Conservation (phyloP, 495 filamentous ascomycete genomes). For the Talaromyces adpressus region DNA sequence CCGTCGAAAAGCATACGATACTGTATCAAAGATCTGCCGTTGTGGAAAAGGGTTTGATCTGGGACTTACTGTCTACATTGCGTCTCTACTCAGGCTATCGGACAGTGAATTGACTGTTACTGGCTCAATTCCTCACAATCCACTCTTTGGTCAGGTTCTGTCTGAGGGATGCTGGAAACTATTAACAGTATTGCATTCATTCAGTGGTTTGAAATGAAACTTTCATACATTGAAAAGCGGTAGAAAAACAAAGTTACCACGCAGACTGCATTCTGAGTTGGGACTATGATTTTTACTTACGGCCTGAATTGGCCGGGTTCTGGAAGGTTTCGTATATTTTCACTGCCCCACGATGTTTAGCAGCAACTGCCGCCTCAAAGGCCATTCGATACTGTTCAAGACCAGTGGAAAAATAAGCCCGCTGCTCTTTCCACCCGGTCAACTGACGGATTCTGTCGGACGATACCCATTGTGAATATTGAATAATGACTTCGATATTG, state of each 20-base stretch:
- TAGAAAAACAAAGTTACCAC: not conserved
- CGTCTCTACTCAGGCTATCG: not conserved
- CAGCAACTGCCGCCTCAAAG: constrained; percentile 26
- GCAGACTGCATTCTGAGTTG: not conserved
- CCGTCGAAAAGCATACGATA: not conserved
- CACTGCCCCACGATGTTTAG: not conserved
- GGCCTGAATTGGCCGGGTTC: not conserved
- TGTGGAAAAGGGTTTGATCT: constrained; percentile 1
- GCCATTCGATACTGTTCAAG: constrained; percentile 28
- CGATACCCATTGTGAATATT: constrained; percentile 32
- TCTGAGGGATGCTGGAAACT: not conserved
- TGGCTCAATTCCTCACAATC: not conserved
- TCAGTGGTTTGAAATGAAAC: not conserved
- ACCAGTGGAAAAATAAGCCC: constrained; percentile 26
- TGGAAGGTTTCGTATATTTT: not conserved
- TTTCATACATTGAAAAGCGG: not conserved
- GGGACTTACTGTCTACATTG: not conserved
- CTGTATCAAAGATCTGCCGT: not conserved
- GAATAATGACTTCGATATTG: constrained; percentile 15
- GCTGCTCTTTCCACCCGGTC: constrained; percentile 32
- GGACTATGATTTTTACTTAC: not conserved
- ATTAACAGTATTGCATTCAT: not conserved
- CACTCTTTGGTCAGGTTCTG: not conserved
- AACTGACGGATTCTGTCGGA: constrained; percentile 31
- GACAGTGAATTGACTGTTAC: not conserved